A percentile compares a stretch with the other conserved stretches of the same genome.
These are phyloP conservation scores for Chlamydomonas eustigma DNA, from an alignment of 139 green algal species.

Conservation along the genomic window DNA sequence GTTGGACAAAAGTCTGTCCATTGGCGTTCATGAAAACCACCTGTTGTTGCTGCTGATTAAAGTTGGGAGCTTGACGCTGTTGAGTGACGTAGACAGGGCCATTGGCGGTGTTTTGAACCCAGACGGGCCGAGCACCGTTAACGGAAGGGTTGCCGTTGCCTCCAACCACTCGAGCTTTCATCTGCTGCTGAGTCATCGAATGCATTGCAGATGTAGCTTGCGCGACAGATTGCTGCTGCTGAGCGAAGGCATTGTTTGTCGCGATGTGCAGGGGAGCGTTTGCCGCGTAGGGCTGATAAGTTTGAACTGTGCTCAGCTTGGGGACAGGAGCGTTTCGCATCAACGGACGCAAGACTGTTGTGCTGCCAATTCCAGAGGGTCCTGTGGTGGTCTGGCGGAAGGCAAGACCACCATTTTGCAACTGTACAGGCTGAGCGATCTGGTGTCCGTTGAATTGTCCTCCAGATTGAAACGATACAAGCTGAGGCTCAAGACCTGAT, in stretches of 20 bases:
- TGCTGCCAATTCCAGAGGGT: too few species aligned
- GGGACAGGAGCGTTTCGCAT: neutral
- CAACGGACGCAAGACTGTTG: neutral
- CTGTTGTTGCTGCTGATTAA: neutral
- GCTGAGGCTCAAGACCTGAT: neutral
- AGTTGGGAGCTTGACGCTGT: neutral
- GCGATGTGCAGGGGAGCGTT: neutral
- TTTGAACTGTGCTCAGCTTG: neutral
- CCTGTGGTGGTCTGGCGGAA: neutral
- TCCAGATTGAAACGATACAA: neutral
- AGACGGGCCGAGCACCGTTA: neutral
- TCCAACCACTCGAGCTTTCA: neutral
- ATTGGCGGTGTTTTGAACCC: conserved; percentile 1
- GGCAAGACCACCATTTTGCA: neutral
- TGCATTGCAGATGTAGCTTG: neutral
- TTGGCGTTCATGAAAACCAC: neutral
- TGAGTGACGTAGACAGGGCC: neutral
- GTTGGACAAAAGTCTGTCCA: neutral
- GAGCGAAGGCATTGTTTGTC: neutral
- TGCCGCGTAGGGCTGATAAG: neutral
- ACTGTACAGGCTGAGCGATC: neutral
- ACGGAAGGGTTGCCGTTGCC: neutral
- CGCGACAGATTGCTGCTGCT: neutral
- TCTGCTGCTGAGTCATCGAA: neutral
- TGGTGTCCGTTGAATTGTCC: neutral